Percentiles rank a stretch among this genome's conserved stretches.
Evolutionary conservation across 1,284 basidiomycete species (phyloP).

Genomic region (Psilocybe mexicana): DNA sequence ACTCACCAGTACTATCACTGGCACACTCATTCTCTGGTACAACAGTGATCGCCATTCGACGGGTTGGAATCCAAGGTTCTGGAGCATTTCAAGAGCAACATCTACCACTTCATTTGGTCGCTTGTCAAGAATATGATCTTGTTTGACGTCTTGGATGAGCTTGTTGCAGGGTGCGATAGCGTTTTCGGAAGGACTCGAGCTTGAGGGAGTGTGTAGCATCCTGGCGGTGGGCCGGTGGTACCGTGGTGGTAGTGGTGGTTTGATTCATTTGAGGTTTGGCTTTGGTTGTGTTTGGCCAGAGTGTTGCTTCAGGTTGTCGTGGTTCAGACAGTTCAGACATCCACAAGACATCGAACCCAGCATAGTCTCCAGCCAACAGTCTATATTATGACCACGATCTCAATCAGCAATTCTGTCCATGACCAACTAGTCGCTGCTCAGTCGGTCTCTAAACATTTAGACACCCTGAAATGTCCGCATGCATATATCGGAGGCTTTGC

Average conservation of each 20-base stretch:
- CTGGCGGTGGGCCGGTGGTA: background rate
- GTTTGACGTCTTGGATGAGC: background rate
- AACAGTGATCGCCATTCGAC: conserved; percentile 32
- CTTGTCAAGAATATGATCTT: conserved; percentile 11
- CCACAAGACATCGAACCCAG: too few species aligned
- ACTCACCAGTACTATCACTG: conserved; percentile 27
- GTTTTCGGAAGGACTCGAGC: background rate
- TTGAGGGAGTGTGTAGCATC: background rate
- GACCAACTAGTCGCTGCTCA: conserved; percentile 27
- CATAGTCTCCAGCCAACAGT: too few species aligned
- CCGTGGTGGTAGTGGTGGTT: background rate
- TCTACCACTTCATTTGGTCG: conserved; percentile 28
- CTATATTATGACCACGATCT: background rate
- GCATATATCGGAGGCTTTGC: conserved; percentile 39
- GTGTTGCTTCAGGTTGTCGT: background rate
- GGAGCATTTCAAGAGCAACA: conserved; percentile 27
- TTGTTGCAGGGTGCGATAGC: background rate
- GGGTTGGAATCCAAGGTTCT: conserved; percentile 23
- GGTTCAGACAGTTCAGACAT: too few species aligned
- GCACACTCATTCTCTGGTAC: conserved; percentile 31
- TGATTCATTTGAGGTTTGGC: background rate
- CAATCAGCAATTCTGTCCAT: conserved; percentile 23
- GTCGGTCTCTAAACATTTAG: conserved; percentile 25
- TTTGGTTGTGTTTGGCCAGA: background rate
- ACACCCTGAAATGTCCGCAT: conserved; percentile 24